phyloP scores from a whole-genome alignment of 1,284 basidiomycete genomes.

The Microstroma glucosiphilum region DNA sequence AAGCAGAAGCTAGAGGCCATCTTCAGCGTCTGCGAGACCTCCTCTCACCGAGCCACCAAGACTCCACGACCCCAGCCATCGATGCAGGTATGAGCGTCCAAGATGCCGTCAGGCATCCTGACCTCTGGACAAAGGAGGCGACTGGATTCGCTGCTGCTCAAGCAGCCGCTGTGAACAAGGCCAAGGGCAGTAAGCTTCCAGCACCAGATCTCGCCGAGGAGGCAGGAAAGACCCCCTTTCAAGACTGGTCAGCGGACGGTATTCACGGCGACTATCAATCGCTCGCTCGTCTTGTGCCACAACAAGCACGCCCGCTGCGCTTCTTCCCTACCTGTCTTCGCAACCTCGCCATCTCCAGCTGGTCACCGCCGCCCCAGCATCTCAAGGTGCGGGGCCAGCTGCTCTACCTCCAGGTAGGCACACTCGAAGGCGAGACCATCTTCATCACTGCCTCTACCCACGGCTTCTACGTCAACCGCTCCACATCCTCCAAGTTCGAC shows the following conservation, averaged over 20 bases:
- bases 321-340: slow-evolving; percentile 52
- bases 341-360: slow-evolving; percentile 57
- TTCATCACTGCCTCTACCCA: slow-evolving; percentile 56
- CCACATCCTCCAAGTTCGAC: slow-evolving; percentile 46
- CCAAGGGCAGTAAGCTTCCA: slow-evolving; percentile 18
- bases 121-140: slow-evolving; percentile 34
- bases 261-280: slow-evolving; percentile 14
- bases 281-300: slow-evolving; percentile 50
- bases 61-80: slow-evolving; percentile 52
- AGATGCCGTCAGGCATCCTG: slow-evolving; percentile 54
- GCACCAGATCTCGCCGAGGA: slow-evolving; percentile 9
- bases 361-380: slow-evolving; percentile 59
- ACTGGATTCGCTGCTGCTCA: slow-evolving; percentile 8
- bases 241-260: slow-evolving; percentile 53
- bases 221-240: slow-evolving; percentile 29
- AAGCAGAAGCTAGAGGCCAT: slow-evolving; percentile 54
- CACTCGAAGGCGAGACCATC: slow-evolving; percentile 58
- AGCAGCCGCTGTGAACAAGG: slow-evolving; percentile 20
- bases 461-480: slow-evolving; percentile 58
- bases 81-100: slow-evolving; percentile 55
- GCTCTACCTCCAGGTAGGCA: slow-evolving; percentile 57
- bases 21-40: slow-evolving; percentile 56
- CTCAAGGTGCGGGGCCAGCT: slow-evolving; percentile 56
- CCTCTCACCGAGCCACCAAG: slow-evolving; percentile 52
- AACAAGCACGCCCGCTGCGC: slow-evolving; percentile 33